Evolutionary conservation across 495 filamentous ascomycete genomes (phyloP).

Genomic region (Penicillium silybi): DNA sequence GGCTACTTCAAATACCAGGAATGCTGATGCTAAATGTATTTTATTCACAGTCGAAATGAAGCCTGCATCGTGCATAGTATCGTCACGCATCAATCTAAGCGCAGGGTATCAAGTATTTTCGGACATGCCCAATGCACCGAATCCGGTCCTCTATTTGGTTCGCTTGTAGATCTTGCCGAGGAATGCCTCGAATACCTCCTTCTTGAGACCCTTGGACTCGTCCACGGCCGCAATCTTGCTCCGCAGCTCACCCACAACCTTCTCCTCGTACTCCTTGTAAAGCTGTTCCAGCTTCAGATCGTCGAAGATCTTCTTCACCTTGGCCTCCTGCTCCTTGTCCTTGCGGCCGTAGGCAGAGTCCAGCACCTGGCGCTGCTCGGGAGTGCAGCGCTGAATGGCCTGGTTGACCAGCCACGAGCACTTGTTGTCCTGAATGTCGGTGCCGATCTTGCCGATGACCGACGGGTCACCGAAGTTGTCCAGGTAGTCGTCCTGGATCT

Average conservation of each 20-base stretch:
- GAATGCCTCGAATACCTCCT: slow-evolving; percentile 84
- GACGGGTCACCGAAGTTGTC: slow-evolving; percentile 93
- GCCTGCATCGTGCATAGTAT: not conserved
- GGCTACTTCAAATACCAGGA: too few relatives aligned
- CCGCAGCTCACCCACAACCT: slow-evolving; percentile 67
- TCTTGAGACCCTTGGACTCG: slow-evolving; percentile 82
- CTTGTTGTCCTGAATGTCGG: slow-evolving; percentile 98
- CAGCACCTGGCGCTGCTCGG: slow-evolving; percentile 75
- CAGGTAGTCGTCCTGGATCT: slow-evolving; percentile 97
- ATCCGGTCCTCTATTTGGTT: slow-evolving; percentile 62
- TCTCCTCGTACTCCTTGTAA: slow-evolving; percentile 88
- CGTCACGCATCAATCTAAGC: not conserved
- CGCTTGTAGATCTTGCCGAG: slow-evolving; percentile 95
- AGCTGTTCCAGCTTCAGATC: slow-evolving; percentile 76
- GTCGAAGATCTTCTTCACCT: slow-evolving; percentile 81
- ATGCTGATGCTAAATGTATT: not conserved
- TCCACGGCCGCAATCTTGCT: slow-evolving; percentile 74
- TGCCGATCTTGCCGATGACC: slow-evolving; percentile 98
- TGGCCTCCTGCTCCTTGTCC: slow-evolving; percentile 70
- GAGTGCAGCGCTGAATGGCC: slow-evolving; percentile 69
- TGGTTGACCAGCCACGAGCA: slow-evolving; percentile 97
- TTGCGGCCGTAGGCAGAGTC: slow-evolving; percentile 89
- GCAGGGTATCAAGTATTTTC: slow-evolving; percentile 1
- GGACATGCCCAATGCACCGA: not conserved
- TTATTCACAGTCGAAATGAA: not conserved